Conservation (phyloP, 768 basidiomycete species). For the Mycena olivaceomarginata region DNA sequence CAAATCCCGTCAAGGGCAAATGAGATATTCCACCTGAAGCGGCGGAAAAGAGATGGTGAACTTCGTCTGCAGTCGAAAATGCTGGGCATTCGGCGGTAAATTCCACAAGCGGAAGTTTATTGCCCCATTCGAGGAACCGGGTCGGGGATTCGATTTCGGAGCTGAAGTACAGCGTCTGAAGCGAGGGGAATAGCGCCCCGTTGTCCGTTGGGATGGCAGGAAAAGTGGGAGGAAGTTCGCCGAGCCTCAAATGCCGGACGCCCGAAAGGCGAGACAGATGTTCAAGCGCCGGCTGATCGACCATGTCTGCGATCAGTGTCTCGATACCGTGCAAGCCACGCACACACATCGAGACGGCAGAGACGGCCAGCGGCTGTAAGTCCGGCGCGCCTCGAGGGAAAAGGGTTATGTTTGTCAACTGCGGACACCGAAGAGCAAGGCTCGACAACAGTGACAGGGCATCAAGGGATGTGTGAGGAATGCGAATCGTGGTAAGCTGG, state of each 20-base stretch:
- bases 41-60: background rate
- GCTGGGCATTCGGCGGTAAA: no score
- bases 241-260: no score
- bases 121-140: no score
- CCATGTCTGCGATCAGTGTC: no score
- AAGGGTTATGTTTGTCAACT: constrained; percentile 2
- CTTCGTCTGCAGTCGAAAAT: background rate
- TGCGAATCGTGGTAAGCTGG: constrained; percentile 5
- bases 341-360: constrained; percentile 14
- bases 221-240: no score
- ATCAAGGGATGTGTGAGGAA: background rate
- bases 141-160: no score
- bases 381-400: constrained; percentile 4
- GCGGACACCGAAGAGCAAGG: constrained; percentile 10
- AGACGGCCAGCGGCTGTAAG: background rate
- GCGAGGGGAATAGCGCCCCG: background rate
- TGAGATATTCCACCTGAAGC: background rate
- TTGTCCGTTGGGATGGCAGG: no score
- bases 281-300: no score
- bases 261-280: no score
- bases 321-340: background rate
- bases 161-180: background rate
- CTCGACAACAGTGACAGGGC: background rate
- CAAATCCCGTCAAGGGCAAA: background rate
- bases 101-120: no score